These are phyloP conservation scores for Saksenaea oblongispora DNA, from an alignment of 371 early-diverging fungal species.

Conservation along the genomic window DNA sequence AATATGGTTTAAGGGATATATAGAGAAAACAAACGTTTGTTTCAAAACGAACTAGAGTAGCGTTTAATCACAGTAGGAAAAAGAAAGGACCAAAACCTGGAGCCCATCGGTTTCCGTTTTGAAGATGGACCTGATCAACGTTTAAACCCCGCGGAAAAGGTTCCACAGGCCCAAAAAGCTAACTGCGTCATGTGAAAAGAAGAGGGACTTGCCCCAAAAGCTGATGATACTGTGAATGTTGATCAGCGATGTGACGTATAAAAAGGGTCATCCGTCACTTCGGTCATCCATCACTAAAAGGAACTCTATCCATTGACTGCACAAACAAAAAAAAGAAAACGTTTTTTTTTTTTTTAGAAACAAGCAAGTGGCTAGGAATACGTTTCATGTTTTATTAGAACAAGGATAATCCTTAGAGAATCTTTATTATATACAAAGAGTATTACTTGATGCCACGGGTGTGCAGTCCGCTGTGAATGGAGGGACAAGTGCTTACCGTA, in stretches of 20 bases:
- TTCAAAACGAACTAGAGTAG: background rate
- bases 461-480: no score
- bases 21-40: slow-evolving; percentile 14
- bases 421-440: no score
- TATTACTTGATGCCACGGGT: no score
- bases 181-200: background rate
- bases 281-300: no score
- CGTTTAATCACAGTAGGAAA: background rate
- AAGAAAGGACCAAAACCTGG: background rate
- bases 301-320: no score
- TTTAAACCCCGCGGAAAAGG: background rate
- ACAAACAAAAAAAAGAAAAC: no score
- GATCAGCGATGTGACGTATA: background rate
- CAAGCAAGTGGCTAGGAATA: no score
- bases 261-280: no score
- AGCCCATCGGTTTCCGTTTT: background rate
- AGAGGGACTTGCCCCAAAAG: background rate
- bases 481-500: no score
- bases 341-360: no score
- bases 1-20: background rate
- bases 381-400: no score
- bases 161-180: background rate
- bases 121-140: background rate
- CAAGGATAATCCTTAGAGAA: no score
- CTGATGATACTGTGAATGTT: background rate